A percentile compares a stretch with the other conserved stretches of the same genome.
Evolutionary conservation across 2,329 filamentous ascomycete species (phyloP).

Genomic region (Penicillium sp.): DNA sequence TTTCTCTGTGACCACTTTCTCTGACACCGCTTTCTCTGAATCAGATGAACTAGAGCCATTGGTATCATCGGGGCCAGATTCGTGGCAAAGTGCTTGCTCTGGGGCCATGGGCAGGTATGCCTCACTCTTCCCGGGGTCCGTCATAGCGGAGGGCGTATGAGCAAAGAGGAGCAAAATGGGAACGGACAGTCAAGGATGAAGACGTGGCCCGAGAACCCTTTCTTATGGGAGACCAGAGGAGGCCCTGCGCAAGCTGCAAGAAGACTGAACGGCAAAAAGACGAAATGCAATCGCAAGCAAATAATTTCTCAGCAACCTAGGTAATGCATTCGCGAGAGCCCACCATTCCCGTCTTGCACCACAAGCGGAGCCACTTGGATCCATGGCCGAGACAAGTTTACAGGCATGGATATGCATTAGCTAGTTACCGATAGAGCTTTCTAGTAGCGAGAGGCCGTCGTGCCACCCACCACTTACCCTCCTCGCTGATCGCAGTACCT

Average conservation of each 20-base stretch:
- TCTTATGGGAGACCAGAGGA: slow-evolving; percentile 9
- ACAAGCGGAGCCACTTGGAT: slow-evolving; percentile 11
- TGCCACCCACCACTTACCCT: slow-evolving; percentile 11
- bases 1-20: too few species aligned
- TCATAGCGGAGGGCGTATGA: slow-evolving; percentile 16
- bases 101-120: slow-evolving; percentile 16
- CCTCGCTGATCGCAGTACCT: slow-evolving; percentile 15
- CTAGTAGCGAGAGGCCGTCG: neutral
- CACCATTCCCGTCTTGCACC: slow-evolving; percentile 16
- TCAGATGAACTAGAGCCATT: slow-evolving; percentile 10
- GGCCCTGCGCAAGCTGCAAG: slow-evolving; percentile 9
- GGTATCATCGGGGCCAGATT: slow-evolving; percentile 3
- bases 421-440: slow-evolving; percentile 9
- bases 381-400: slow-evolving; percentile 13
- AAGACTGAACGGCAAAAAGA: neutral
- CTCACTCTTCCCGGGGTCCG: slow-evolving; percentile 24
- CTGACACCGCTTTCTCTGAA: neutral
- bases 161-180: neutral
- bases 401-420: slow-evolving; percentile 17
- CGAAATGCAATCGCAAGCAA: neutral
- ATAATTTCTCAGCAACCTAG: neutral
- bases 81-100: slow-evolving; percentile 13
- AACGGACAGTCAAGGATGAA: neutral
- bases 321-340: slow-evolving; percentile 5
- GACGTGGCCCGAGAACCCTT: neutral